These are phyloP conservation scores for Lanmaoa rubissima DNA, from an alignment of 768 basidiomycete genomes.

Conservation along the genomic window DNA sequence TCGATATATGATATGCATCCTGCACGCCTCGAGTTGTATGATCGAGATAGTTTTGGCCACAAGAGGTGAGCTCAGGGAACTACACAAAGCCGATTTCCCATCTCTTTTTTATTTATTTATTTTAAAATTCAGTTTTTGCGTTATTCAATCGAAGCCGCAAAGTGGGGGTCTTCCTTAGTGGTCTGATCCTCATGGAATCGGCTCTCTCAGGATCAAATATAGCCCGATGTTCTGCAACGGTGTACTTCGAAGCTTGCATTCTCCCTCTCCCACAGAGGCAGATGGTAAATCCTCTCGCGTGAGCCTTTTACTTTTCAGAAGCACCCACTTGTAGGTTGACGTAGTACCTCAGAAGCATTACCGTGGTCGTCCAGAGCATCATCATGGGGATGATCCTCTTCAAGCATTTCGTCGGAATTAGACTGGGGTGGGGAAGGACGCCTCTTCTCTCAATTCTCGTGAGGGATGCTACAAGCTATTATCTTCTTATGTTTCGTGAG, in stretches of 20 bases:
- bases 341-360: conserved; percentile 3
- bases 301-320: conserved; percentile 18
- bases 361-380: conserved; percentile 35
- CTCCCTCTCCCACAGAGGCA: conserved; percentile 14
- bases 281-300: neutral
- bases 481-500: conserved; percentile 40
- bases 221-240: conserved; percentile 2
- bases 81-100: neutral
- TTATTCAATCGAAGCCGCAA: conserved; percentile 36
- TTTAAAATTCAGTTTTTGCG: conserved; percentile 12
- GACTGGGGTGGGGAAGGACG: conserved; percentile 41
- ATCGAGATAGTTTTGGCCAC: conserved; percentile 25
- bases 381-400: conserved; percentile 39
- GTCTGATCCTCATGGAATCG: conserved; percentile 20
- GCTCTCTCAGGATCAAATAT: conserved; percentile 18
- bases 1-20: neutral
- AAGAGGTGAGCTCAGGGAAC: conserved; percentile 21
- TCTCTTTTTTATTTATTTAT: neutral
- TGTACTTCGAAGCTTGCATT: conserved; percentile 22
- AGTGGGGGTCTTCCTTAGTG: conserved; percentile 23
- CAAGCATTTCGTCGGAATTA: conserved; percentile 36
- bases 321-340: neutral
- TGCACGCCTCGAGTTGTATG: conserved; percentile 10
- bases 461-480: conserved; percentile 47
- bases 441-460: conserved; percentile 41